phyloP scores from a whole-genome alignment of 208 protist genomes.

The Vickermania ingenoplastis region DNA sequence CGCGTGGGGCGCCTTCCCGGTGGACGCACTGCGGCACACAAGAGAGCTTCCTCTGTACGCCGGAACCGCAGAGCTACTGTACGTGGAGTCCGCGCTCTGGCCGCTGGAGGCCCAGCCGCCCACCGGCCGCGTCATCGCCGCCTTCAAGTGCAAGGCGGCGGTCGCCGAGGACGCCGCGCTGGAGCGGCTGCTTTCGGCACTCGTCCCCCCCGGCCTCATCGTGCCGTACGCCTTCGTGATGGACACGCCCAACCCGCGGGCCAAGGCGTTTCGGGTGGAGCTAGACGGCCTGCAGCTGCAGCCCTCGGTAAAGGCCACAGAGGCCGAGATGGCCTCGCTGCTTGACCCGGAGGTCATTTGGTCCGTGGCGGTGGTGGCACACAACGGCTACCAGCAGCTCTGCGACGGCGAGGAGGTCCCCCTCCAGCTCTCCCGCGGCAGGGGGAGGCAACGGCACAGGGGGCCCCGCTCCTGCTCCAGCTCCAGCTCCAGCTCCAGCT shows the following conservation, averaged over 20 bases:
- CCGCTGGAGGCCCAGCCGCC: constrained; percentile 21
- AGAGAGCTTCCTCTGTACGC: constrained; percentile 22
- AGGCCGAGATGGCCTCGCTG: constrained; percentile 27
- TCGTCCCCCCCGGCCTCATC: constrained; percentile 74
- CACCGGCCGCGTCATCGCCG: constrained; percentile 9
- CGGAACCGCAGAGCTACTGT: constrained; percentile 66
- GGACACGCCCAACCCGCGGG: constrained; percentile 22
- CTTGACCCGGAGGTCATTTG: constrained; percentile 42
- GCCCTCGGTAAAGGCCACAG: constrained; percentile 16
- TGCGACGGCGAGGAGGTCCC: constrained; percentile 63
- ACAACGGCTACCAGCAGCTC: constrained; percentile 84
- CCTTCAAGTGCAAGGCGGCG: constrained; percentile 23
- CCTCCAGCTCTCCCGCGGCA: constrained; percentile 21
- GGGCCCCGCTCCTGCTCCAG: not conserved
- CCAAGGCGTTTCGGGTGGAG: constrained; percentile 44
- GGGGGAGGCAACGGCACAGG: not conserved
- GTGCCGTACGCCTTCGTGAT: constrained; percentile 69
- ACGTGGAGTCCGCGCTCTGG: constrained; percentile 46
- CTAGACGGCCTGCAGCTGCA: constrained; percentile 43
- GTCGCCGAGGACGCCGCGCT: constrained; percentile 31
- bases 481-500: not conserved
- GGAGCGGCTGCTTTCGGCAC: constrained; percentile 33
- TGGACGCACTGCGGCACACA: constrained; percentile 17
- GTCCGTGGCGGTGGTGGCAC: constrained; percentile 71
- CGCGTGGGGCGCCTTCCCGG: constrained; percentile 39